Evolutionary conservation across 2,329 filamentous ascomycete genomes (phyloP).

Genomic region (Davidsoniella neocaledoniae): DNA sequence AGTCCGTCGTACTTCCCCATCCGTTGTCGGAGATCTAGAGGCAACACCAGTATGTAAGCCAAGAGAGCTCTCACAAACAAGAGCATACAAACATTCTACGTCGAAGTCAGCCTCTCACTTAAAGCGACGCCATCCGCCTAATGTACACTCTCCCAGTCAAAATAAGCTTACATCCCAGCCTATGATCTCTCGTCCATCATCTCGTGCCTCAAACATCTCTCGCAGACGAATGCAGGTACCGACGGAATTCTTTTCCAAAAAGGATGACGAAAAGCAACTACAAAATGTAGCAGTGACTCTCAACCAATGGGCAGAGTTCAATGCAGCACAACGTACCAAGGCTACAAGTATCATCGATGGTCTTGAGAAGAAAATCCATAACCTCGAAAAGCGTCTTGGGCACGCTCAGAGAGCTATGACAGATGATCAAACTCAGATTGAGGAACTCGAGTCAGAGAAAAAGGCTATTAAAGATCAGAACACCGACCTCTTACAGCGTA

Average conservation of each 20-base stretch:
- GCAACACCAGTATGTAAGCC: background rate
- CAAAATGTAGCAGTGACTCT: conserved; percentile 10
- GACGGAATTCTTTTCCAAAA: conserved; percentile 7
- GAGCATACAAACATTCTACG: background rate
- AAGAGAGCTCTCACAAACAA: background rate
- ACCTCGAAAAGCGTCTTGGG: conserved; percentile 2
- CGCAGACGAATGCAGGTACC: conserved; percentile 8
- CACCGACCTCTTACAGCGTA: background rate
- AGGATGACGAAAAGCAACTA: conserved; percentile 9
- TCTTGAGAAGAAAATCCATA: conserved; percentile 9
- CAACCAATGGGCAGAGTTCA: conserved; percentile 10
- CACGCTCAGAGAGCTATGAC: background rate
- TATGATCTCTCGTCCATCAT: conserved; percentile 5
- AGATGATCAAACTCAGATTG: conserved; percentile 4
- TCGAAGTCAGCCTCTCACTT: background rate
- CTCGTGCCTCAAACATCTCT: conserved; percentile 12
- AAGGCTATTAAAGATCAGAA: background rate
- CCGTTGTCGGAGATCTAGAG: conserved; percentile 9
- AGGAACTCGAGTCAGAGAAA: conserved; percentile 6
- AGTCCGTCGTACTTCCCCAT: background rate
- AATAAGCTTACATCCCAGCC: background rate
- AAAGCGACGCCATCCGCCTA: background rate
- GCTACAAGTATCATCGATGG: conserved; percentile 3
- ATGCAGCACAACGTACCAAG: conserved; percentile 6
- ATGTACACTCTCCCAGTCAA: background rate